Conservation (phyloP, 345 rosid genomes). For the Arabidopsis suecica region DNA sequence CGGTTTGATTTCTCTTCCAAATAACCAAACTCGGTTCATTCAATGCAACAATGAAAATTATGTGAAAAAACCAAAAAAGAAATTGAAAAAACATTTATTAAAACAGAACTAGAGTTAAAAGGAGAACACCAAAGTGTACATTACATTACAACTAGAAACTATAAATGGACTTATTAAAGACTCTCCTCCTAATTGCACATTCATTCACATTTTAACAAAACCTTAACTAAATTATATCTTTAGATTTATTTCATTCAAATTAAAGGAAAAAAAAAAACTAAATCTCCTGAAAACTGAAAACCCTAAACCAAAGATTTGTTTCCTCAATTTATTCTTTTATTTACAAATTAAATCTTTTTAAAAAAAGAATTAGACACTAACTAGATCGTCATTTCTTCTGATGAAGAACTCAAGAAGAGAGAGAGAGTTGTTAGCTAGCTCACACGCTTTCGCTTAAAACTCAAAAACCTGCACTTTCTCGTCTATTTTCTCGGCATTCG, state of each 20-base stretch:
- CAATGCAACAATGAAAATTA: constrained; percentile 35
- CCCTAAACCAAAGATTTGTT: constrained; percentile 16
- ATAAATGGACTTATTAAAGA: constrained; percentile 2
- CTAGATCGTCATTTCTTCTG: constrained; percentile 12
- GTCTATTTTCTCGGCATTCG: constrained; percentile 48
- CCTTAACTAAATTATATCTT: constrained; percentile 5
- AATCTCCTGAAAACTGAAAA: constrained; percentile 18
- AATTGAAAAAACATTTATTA: not conserved
- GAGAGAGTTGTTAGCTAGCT: constrained; percentile 43
- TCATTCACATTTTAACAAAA: constrained; percentile 20
- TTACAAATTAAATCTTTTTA: not conserved
- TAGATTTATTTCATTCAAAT: not conserved
- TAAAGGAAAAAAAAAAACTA: not conserved
- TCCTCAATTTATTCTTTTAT: not conserved
- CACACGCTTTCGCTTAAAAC: constrained; percentile 51
- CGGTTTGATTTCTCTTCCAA: constrained; percentile 14
- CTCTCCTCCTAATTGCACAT: constrained; percentile 9
- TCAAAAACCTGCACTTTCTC: constrained; percentile 51
- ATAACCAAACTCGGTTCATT: constrained; percentile 39
- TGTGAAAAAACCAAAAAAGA: constrained; percentile 21
- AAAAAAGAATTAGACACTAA: not conserved
- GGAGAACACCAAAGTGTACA: constrained; percentile 24
- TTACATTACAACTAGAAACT: constrained; percentile 29
- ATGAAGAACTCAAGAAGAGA: constrained; percentile 1
- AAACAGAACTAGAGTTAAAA: not conserved